A percentile compares a stretch with the other conserved stretches of the same genome.
Conservation (phyloP, 2,329 filamentous ascomycete genomes). For the Ceratocystis ficicola region DNA sequence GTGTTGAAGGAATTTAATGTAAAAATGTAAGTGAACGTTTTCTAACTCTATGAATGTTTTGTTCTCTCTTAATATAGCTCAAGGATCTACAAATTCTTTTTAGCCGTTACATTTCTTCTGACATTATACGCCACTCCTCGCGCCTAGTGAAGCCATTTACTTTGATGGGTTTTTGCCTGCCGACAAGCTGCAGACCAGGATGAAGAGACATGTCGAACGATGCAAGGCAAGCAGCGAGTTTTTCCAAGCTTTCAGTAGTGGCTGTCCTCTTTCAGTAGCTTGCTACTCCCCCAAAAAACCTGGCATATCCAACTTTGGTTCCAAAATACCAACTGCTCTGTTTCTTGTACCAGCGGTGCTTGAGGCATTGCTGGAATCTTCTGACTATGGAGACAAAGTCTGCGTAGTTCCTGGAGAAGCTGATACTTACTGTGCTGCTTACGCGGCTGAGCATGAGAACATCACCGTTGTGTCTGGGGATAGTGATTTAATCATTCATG, state of each 20-base stretch:
- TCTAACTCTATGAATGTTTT: not conserved
- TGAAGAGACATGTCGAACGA: slow-evolving; percentile 35
- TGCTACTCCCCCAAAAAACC: slow-evolving; percentile 34
- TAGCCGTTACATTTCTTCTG: no score
- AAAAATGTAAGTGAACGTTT: slow-evolving; percentile 42
- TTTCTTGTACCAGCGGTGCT: slow-evolving; percentile 70
- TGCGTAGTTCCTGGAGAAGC: slow-evolving; percentile 71
- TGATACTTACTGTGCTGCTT: slow-evolving; percentile 63
- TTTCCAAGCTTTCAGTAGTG: slow-evolving; percentile 26
- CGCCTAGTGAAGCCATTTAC: slow-evolving; percentile 52
- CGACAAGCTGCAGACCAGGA: slow-evolving; percentile 50
- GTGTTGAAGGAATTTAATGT: slow-evolving; percentile 43
- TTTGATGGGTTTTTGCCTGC: slow-evolving; percentile 75
- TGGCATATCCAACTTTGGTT: not conserved
- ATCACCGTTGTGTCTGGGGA: slow-evolving; percentile 65
- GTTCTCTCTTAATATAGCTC: slow-evolving; percentile 16
- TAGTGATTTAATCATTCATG: slow-evolving; percentile 69
- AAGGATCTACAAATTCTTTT: no score
- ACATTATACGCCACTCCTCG: not conserved
- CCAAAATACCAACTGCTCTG: slow-evolving; percentile 6
- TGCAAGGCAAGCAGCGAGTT: slow-evolving; percentile 19
- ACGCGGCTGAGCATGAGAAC: slow-evolving; percentile 39
- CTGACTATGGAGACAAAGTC: slow-evolving; percentile 34
- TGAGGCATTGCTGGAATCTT: slow-evolving; percentile 48
- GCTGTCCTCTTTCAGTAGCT: slow-evolving; percentile 12